These are phyloP conservation scores for Lobosporangium transversale DNA, from an alignment of 192 early-diverging fungal genomes.

Conservation along the genomic window DNA sequence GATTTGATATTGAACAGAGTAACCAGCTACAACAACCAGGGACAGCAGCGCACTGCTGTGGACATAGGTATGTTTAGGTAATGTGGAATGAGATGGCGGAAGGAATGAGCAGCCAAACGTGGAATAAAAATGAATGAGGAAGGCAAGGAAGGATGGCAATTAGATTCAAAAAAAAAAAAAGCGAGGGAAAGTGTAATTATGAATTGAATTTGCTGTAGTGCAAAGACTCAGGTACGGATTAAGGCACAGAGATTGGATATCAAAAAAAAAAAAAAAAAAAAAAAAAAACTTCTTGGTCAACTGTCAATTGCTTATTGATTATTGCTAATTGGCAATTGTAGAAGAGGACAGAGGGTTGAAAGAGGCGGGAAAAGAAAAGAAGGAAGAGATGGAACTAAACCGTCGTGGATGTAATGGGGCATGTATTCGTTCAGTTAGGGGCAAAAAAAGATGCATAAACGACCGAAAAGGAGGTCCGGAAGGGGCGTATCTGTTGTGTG, in stretches of 20 bases:
- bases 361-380: neutral
- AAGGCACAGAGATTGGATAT: neutral
- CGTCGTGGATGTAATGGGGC: neutral
- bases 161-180: neutral
- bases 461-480: neutral
- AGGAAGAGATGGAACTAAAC: neutral
- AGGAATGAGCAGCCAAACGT: neutral
- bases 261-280: neutral
- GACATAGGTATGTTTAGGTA: neutral
- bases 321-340: neutral
- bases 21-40: conserved; percentile 1
- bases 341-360: neutral
- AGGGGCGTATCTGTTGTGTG: too few relatives aligned
- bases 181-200: neutral
- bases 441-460: conserved; percentile 1
- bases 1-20: neutral
- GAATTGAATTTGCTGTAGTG: neutral
- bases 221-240: neutral
- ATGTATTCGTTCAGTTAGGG: neutral
- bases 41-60: conserved; percentile 2
- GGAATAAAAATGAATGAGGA: neutral
- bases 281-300: too few relatives aligned
- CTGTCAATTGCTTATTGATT: too few relatives aligned
- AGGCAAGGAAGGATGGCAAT: neutral
- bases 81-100: neutral